Evolutionary conservation across 345 rosid genomes (phyloP).

Genomic region (Bruguiera gymnorhiza): DNA sequence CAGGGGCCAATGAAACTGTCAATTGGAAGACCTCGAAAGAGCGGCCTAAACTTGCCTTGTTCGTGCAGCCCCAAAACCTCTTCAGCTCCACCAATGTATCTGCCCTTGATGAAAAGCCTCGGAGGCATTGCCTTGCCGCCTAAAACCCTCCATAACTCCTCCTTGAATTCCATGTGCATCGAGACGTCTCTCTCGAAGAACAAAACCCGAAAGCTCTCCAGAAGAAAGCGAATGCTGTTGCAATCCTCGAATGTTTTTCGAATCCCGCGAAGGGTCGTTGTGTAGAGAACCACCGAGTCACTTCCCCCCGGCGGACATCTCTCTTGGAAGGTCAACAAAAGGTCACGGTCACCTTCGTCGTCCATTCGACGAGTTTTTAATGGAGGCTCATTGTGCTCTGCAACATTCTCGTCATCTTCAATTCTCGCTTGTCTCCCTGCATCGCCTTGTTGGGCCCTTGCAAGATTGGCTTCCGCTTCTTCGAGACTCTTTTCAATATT

Average conservation of each 20-base stretch:
- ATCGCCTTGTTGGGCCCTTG: slow-evolving; percentile 2
- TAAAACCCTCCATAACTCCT: slow-evolving; percentile 25
- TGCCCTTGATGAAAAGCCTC: slow-evolving; percentile 28
- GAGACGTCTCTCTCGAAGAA: slow-evolving; percentile 30
- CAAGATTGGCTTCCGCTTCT: background rate
- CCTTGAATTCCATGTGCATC: slow-evolving; percentile 30
- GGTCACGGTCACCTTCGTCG: slow-evolving; percentile 23
- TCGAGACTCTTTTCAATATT: too few relatives aligned
- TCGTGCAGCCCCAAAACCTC: slow-evolving; percentile 28
- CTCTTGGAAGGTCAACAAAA: slow-evolving; percentile 44
- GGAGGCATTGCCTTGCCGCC: slow-evolving; percentile 25
- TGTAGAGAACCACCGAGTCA: slow-evolving; percentile 28
- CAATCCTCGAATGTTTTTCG: slow-evolving; percentile 35
- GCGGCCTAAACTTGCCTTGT: slow-evolving; percentile 19
- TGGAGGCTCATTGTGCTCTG: slow-evolving; percentile 35
- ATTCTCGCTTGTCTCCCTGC: slow-evolving; percentile 9
- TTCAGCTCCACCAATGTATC: slow-evolving; percentile 31
- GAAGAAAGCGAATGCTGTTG: slow-evolving; percentile 23
- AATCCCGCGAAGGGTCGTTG: slow-evolving; percentile 27
- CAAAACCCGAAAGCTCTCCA: slow-evolving; percentile 24
- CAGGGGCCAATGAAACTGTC: slow-evolving; percentile 13
- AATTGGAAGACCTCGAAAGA: slow-evolving; percentile 25
- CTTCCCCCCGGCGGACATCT: slow-evolving; percentile 76
- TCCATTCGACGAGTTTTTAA: slow-evolving; percentile 37
- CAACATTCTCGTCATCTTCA: slow-evolving; percentile 9